Base-by-base conservation (phyloP, 495 filamentous ascomycete genomes). In the Xylaria bambusicola region DNA sequence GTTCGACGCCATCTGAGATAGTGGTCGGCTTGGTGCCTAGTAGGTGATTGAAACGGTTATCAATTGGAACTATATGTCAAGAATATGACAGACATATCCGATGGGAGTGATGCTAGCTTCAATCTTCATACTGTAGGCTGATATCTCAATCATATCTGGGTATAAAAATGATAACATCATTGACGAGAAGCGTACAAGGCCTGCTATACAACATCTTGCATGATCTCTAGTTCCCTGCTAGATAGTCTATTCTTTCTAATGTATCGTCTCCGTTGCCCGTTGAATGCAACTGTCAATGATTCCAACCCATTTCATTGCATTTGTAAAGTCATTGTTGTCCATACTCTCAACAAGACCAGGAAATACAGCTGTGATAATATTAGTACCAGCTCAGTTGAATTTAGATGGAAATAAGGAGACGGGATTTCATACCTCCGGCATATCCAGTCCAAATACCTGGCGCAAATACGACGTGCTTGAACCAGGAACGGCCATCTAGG, bases 381-480 rank as follows among this genome's bases (percentile, higher is more conserved):
- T 33, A 71, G 64, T 53, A 62, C 35, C n/a, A 21, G 41, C 13
- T 38, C 21, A 7, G 29, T 20, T 26, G 20, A 31, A 27, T 40
- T 8, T 23, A 20, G 13, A 15, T 26, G 20, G 15, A 41, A 3
- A 12, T 15, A 33, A 21, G 6, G 21, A 33, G 29, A 33, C 5
- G 10, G 29, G 29, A 5, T 18, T 33, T 31, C 56, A 24, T 58
- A 58, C 56, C 57, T 2, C 71, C 92, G 0, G 91, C 77, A 73
- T 97, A 97, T 6, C 92, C 92, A 0, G 91, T 95, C 91, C 91
- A 97, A 40, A 91, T 65, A 1, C 92, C 85, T 23, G 94, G 94
- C 0, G 88, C 92, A 71, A 92, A 95, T 41, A 98, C 77, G 44
- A 97, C 84, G 73, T 98, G 95, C 73, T 96, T 96, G 74, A 93